Evolutionary conservation across 495 filamentous ascomycete species (phyloP), one percentile per base, ranked within the genome.

Genomic region (Lepraria neglecta): DNA sequence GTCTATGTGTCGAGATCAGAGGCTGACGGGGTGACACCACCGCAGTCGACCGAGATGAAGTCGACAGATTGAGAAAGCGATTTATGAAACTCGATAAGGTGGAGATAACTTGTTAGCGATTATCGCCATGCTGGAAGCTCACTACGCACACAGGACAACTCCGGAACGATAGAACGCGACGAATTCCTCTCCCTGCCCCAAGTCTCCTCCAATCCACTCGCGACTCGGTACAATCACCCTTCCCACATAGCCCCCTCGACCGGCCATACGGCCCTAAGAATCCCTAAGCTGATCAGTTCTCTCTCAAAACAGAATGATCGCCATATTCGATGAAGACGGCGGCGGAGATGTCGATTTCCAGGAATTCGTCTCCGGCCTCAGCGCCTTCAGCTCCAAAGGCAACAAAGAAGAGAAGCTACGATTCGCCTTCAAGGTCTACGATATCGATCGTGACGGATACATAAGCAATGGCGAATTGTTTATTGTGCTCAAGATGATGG

Each of bases 401-500:
- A 97, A 97, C 79, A 97, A 99, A 80, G 90, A 96, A 74, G 92
- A 99, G 76, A 99, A 99, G 77, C 81, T 97, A 61, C 85, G 82
- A 31, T 99, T 99, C 71, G 94, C 94, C 48, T 99, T 99, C 83
- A 95, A 96, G 75, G 94, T 99, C 52, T 99, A 99, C 78, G 94
- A 99, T 73, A 97, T 99, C 66, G 94, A 99, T 77, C 87, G 94
- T 33, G 94, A 99, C 76, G 94, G 95, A 6, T 99, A 89, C 75
- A 99, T 99, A 68, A 94, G 89, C 77, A 99, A 99, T 75, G 94
- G 94, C 63, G 94, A 99, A 78, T 80, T 99, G 47, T 99, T 97
- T 73, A 97, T 99, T 70, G 94, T 99, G 69, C 79, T 99, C 65
- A 99, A 99, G 85, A 99, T 99, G 94, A 99, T 99, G 94, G 94